phyloP scores from a whole-genome alignment of 2,329 filamentous ascomycete genomes.

The Aulographum hederae region DNA sequence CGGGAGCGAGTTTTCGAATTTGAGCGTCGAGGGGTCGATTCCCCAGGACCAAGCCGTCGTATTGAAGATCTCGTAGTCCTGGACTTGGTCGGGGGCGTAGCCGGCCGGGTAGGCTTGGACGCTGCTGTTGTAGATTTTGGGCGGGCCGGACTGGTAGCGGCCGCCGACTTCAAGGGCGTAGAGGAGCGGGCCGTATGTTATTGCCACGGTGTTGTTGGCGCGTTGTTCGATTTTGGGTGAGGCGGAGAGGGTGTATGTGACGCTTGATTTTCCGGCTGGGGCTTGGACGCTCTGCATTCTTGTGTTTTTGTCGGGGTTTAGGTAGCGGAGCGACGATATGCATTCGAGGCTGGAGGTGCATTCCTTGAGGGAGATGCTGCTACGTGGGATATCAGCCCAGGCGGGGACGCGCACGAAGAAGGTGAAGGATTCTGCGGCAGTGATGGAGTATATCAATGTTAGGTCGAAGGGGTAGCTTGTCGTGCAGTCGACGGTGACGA shows the following conservation, averaged over 20 bases:
- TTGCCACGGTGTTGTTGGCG: conserved; percentile 20
- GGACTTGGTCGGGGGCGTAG: conserved; percentile 8
- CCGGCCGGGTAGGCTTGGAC: background rate
- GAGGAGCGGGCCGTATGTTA: conserved; percentile 17
- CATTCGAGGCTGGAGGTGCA: conserved; percentile 7
- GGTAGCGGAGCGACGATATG: background rate
- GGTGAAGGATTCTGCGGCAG: conserved; percentile 17
- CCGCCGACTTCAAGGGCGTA: conserved; percentile 17
- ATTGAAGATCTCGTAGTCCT: conserved; percentile 14
- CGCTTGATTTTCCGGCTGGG: conserved; percentile 13
- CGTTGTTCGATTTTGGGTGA: conserved; percentile 10
- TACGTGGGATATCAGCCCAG: conserved; percentile 22
- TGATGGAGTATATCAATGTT: conserved; percentile 18
- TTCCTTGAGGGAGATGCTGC: conserved; percentile 9
- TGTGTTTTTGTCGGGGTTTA: background rate
- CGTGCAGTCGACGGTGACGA: conserved; percentile 24
- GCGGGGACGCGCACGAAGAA: conserved; percentile 28
- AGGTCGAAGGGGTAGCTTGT: conserved; percentile 33
- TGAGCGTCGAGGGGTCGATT: conserved; percentile 16
- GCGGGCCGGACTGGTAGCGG: conserved; percentile 8
- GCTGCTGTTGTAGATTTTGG: conserved; percentile 7
- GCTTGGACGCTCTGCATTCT: conserved; percentile 17
- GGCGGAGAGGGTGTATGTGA: conserved; percentile 15
- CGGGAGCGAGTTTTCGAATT: conserved; percentile 2
- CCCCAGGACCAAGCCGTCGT: conserved; percentile 17